Percentiles rank a stretch among this genome's conserved stretches.
Evolutionary conservation across 352 stramenopile genomes (phyloP).

Genomic region (Globisporangium spiculum): DNA sequence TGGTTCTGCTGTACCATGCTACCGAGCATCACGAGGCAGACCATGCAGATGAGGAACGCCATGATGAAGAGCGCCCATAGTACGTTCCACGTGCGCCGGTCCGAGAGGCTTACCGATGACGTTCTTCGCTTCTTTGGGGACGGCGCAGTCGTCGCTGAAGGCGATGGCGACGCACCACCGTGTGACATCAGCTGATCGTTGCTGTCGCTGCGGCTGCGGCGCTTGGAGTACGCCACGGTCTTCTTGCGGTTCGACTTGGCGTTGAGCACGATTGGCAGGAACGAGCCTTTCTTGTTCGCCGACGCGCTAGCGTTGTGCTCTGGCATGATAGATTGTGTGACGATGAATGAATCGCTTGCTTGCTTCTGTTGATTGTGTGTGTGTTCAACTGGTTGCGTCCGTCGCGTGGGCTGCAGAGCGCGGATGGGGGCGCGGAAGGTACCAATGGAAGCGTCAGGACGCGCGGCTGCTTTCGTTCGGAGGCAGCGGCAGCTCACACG

Average conservation of each 20-base stretch:
- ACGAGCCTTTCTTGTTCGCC: constrained; percentile 29
- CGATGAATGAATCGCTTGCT: neutral
- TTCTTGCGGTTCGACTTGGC: constrained; percentile 33
- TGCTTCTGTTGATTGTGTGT: neutral
- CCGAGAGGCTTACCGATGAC: constrained; percentile 11
- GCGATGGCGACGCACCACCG: neutral
- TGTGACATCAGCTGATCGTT: constrained; percentile 3
- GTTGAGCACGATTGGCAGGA: constrained; percentile 38
- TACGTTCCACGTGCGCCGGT: constrained; percentile 40
- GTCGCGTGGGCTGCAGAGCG: neutral
- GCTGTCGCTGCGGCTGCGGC: constrained; percentile 27
- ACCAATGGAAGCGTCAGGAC: neutral
- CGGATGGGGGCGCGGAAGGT: neutral
- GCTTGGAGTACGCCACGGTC: constrained; percentile 21
- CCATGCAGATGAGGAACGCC: constrained; percentile 40
- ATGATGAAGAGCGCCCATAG: constrained; percentile 45
- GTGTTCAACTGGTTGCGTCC: neutral
- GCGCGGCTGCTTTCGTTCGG: neutral
- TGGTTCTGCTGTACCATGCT: constrained; percentile 43
- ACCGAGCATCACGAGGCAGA: constrained; percentile 48
- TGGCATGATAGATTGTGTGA: constrained; percentile 18
- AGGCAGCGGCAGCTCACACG: neutral
- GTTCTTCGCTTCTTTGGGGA: neutral
- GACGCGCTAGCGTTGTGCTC: constrained; percentile 18
- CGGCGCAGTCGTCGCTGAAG: neutral